Conservation (phyloP, 148 eudicot species). For the Fallopia convolvulus region DNA sequence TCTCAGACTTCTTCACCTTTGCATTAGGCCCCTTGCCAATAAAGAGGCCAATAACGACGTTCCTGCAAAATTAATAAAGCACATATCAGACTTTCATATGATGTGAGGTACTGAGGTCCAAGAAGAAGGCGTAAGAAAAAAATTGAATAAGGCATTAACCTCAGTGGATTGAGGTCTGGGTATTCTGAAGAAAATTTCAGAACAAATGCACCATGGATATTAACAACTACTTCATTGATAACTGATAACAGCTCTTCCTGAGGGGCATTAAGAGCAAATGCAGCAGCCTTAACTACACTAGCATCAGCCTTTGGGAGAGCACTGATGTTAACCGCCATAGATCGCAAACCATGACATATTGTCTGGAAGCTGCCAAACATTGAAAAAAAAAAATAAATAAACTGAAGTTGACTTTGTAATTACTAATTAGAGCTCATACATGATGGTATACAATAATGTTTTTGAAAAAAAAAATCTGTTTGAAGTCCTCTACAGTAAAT, state of each 20-base stretch:
- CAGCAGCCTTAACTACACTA: slow-evolving; percentile 47
- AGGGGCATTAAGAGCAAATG: slow-evolving; percentile 47
- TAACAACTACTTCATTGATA: slow-evolving; percentile 48
- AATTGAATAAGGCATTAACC: slow-evolving; percentile 32
- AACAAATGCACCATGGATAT: slow-evolving; percentile 65
- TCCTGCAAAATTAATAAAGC: slow-evolving; percentile 29
- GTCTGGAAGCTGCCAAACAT: slow-evolving; percentile 45
- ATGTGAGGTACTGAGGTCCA: background rate
- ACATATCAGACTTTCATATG: background rate
- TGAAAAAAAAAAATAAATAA: background rate
- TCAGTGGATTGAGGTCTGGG: slow-evolving; percentile 53
- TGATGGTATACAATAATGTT: background rate
- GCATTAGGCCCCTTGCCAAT: slow-evolving; percentile 59
- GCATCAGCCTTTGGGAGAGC: slow-evolving; percentile 33
- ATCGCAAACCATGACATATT: slow-evolving; percentile 63
- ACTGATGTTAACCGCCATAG: slow-evolving; percentile 45
- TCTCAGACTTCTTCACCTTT: slow-evolving; percentile 64
- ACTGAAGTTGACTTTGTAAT: background rate
- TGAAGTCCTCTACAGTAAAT: background rate
- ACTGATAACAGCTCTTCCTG: slow-evolving; percentile 54
- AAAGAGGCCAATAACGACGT: slow-evolving; percentile 57
- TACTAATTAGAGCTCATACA: background rate
- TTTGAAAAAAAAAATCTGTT: background rate
- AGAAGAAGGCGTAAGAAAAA: background rate
- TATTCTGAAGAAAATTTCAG: slow-evolving; percentile 57